phyloP scores from a whole-genome alignment of 2,329 filamentous ascomycete species.

The Mycosphaerella sp. region DNA sequence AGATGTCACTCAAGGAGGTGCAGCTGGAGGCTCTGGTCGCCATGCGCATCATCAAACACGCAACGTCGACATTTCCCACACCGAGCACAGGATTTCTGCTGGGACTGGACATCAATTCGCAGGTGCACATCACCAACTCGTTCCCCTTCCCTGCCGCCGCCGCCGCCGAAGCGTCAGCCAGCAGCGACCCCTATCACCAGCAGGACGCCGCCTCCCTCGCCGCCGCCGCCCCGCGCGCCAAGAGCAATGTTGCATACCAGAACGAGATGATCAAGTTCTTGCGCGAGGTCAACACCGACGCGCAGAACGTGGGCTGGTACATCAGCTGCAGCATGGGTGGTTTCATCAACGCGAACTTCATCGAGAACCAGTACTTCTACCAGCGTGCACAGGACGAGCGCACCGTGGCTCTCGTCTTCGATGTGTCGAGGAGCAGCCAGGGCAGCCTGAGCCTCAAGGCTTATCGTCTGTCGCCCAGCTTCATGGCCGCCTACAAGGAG shows the following conservation, averaged over 20 bases:
- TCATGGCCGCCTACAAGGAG: conserved; percentile 92
- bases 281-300: conserved; percentile 96
- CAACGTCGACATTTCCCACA: conserved; percentile 79
- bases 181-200: conserved; percentile 66
- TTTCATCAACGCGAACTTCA: conserved; percentile 88
- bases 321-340: conserved; percentile 98
- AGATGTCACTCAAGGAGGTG: conserved; percentile 60
- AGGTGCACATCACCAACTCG: conserved; percentile 85
- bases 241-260: conserved; percentile 83
- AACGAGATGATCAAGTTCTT: conserved; percentile 96
- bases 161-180: conserved; percentile 51
- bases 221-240: conserved; percentile 82
- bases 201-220: conserved; percentile 66
- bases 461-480: conserved; percentile 79
- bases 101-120: conserved; percentile 78
- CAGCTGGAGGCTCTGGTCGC: conserved; percentile 94
- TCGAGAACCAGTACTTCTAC: conserved; percentile 98
- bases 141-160: conserved; percentile 79
- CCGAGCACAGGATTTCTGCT: conserved; percentile 85
- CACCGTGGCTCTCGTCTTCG: conserved; percentile 85
- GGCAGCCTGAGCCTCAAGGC: conserved; percentile 84
- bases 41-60: conserved; percentile 98
- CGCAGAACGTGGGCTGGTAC: conserved; percentile 98
- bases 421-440: conserved; percentile 90
- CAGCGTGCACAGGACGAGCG: conserved; percentile 85